These are phyloP conservation scores for Pseudocercospora pini-densiflorae DNA, from an alignment of 2,329 filamentous ascomycete species.

Conservation along the genomic window DNA sequence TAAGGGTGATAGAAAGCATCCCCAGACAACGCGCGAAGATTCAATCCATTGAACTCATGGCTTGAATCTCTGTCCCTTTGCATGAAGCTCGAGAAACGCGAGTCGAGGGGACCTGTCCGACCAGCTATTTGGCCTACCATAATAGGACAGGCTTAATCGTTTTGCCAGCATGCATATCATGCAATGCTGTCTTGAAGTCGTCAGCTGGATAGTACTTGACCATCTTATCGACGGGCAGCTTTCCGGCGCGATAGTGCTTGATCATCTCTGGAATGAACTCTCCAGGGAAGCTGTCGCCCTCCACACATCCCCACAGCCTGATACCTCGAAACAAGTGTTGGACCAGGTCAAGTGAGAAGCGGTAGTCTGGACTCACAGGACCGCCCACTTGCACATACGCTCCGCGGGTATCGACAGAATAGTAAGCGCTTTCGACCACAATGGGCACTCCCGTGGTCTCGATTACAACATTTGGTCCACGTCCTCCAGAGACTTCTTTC, in stretches of 20 bases:
- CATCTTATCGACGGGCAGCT: slow-evolving; percentile 50
- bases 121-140: slow-evolving; percentile 33
- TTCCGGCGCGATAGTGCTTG: slow-evolving; percentile 49
- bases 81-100: neutral
- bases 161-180: slow-evolving; percentile 43
- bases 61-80: too few species aligned
- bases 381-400: slow-evolving; percentile 54
- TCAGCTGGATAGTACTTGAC: slow-evolving; percentile 47
- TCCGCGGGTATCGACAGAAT: slow-evolving; percentile 38
- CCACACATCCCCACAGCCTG: slow-evolving; percentile 50
- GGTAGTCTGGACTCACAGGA: slow-evolving; percentile 42
- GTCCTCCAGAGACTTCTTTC: slow-evolving; percentile 35
- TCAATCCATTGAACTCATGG: too few species aligned
- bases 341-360: slow-evolving; percentile 44
- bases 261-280: slow-evolving; percentile 51
- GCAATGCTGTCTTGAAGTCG: slow-evolving; percentile 44
- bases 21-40: neutral
- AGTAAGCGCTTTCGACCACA: slow-evolving; percentile 27
- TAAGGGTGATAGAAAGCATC: neutral
- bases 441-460: slow-evolving; percentile 40
- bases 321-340: slow-evolving; percentile 50
- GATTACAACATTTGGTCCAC: slow-evolving; percentile 49
- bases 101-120: neutral
- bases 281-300: slow-evolving; percentile 47
- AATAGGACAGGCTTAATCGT: slow-evolving; percentile 46